These are phyloP conservation scores for Penicillium psychrofluorescens DNA, from an alignment of 495 filamentous ascomycete species.

Conservation along the genomic window DNA sequence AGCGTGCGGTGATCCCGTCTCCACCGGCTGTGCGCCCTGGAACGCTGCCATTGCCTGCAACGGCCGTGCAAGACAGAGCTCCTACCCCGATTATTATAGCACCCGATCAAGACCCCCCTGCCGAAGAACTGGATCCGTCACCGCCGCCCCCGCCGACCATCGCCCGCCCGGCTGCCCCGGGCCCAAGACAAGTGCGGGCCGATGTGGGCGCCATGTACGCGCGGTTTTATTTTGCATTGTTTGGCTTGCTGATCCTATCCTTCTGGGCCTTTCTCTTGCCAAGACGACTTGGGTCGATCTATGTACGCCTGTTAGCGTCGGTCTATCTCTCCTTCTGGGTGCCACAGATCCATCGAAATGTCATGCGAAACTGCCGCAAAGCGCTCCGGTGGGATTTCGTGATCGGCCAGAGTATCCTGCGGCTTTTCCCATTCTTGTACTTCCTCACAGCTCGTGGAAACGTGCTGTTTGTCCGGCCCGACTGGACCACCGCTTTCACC, in stretches of 20 bases:
- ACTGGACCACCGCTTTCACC: slow-evolving; percentile 51
- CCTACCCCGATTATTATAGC: slow-evolving; percentile 69
- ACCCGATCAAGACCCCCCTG: slow-evolving; percentile 69
- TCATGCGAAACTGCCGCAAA: slow-evolving; percentile 83
- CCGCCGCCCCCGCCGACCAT: slow-evolving; percentile 12
- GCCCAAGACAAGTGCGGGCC: slow-evolving; percentile 32
- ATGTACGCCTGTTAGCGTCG: slow-evolving; percentile 60
- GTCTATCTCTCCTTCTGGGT: slow-evolving; percentile 84
- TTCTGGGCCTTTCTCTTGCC: slow-evolving; percentile 73
- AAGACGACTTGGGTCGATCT: slow-evolving; percentile 55
- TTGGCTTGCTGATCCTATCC: slow-evolving; percentile 64
- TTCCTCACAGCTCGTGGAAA: slow-evolving; percentile 70
- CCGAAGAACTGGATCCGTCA: slow-evolving; percentile 20
- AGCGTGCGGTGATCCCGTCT: slow-evolving; percentile 21
- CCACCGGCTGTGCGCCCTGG: slow-evolving; percentile 24
- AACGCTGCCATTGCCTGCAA: slow-evolving; percentile 57
- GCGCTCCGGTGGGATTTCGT: slow-evolving; percentile 85
- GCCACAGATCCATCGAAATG: slow-evolving; percentile 86
- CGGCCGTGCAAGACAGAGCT: slow-evolving; percentile 38
- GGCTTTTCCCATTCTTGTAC: slow-evolving; percentile 72
- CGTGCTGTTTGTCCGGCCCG: slow-evolving; percentile 68
- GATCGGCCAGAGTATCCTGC: slow-evolving; percentile 69
- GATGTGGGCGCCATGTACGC: slow-evolving; percentile 72
- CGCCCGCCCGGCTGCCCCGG: slow-evolving; percentile 20
- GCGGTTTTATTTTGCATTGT: slow-evolving; percentile 67